These are phyloP conservation scores for Grosmannia clavigera DNA, from an alignment of 2,329 filamentous ascomycete species.

Conservation along the genomic window DNA sequence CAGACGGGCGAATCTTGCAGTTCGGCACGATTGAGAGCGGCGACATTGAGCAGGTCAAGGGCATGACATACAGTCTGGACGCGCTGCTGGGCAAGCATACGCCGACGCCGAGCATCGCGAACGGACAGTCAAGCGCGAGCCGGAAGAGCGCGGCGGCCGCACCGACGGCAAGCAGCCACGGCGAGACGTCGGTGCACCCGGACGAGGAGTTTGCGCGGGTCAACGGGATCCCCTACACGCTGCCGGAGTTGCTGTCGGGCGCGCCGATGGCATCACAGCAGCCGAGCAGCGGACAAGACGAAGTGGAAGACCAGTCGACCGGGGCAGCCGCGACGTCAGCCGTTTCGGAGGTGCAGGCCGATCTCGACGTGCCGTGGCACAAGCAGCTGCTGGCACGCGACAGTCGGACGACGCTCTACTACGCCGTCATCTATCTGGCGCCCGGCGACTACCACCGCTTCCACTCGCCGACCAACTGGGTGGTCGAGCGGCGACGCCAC, in stretches of 20 bases:
- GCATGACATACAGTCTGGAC: constrained; percentile 94
- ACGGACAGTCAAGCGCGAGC: constrained; percentile 17
- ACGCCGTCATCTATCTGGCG: constrained; percentile 88
- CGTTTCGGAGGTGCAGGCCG: constrained; percentile 71
- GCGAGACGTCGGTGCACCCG: constrained; percentile 57
- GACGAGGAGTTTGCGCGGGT: constrained; percentile 90
- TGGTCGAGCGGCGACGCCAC: constrained; percentile 87
- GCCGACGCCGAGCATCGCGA: constrained; percentile 41
- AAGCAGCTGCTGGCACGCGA: constrained; percentile 48
- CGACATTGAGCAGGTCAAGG: constrained; percentile 97
- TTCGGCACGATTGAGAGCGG: constrained; percentile 86
- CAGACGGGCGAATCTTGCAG: constrained; percentile 83
- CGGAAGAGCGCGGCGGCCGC: not conserved
- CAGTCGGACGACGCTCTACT: constrained; percentile 64
- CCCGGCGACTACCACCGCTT: constrained; percentile 98
- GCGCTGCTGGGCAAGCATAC: constrained; percentile 67
- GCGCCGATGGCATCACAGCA: constrained; percentile 27
- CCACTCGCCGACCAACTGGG: constrained; percentile 91
- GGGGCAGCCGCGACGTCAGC: constrained; percentile 49
- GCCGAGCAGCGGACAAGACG: constrained; percentile 16
- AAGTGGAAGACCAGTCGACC: constrained; percentile 62
- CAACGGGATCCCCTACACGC: constrained; percentile 88
- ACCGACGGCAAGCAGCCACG: constrained; percentile 21
- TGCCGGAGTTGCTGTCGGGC: constrained; percentile 81
- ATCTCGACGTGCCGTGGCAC: constrained; percentile 71